A percentile compares a stretch with the other conserved stretches of the same genome.
phyloP scores from a whole-genome alignment of 2,329 filamentous ascomycete genomes.

The Rugonectria rugulosa region DNA sequence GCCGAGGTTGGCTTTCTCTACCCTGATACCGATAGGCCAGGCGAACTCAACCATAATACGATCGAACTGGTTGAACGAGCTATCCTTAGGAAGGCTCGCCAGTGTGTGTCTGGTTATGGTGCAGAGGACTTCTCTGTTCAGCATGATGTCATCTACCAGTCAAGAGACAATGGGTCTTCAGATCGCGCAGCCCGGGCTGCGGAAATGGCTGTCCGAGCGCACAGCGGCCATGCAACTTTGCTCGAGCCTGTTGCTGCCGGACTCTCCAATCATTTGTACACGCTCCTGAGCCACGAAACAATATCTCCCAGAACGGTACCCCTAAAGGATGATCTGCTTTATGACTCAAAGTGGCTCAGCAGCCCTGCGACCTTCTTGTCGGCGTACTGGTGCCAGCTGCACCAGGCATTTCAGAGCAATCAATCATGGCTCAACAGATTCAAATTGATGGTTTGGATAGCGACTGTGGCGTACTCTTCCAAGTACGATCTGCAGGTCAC shows the following conservation, averaged over 20 bases:
- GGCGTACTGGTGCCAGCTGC: slow-evolving; percentile 26
- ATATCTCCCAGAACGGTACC: neutral
- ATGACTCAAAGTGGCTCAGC: slow-evolving; percentile 29
- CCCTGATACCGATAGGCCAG: neutral
- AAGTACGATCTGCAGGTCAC: slow-evolving; percentile 14
- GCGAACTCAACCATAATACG: neutral
- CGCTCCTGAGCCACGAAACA: too few relatives aligned
- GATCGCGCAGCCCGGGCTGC: neutral
- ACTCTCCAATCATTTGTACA: too few relatives aligned
- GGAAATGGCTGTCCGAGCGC: slow-evolving; percentile 1
- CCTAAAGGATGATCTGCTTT: slow-evolving; percentile 5
- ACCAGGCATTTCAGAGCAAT: slow-evolving; percentile 22
- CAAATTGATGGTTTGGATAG: slow-evolving; percentile 28
- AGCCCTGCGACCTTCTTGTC: neutral
- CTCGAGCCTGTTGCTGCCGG: too few relatives aligned
- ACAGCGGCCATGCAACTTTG: neutral
- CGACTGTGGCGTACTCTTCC: slow-evolving; percentile 22
- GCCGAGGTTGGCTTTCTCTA: slow-evolving; percentile 24
- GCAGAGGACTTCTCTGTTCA: slow-evolving; percentile 26
- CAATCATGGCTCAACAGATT: slow-evolving; percentile 24
- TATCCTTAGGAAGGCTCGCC: slow-evolving; percentile 19
- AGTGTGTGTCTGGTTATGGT: slow-evolving; percentile 27
- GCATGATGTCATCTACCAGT: slow-evolving; percentile 18
- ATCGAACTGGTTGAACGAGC: slow-evolving; percentile 22
- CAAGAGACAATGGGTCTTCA: slow-evolving; percentile 8